Evolutionary conservation across 2,329 filamentous ascomycete genomes (phyloP).

Genomic region (Orbilia brochopaga): DNA sequence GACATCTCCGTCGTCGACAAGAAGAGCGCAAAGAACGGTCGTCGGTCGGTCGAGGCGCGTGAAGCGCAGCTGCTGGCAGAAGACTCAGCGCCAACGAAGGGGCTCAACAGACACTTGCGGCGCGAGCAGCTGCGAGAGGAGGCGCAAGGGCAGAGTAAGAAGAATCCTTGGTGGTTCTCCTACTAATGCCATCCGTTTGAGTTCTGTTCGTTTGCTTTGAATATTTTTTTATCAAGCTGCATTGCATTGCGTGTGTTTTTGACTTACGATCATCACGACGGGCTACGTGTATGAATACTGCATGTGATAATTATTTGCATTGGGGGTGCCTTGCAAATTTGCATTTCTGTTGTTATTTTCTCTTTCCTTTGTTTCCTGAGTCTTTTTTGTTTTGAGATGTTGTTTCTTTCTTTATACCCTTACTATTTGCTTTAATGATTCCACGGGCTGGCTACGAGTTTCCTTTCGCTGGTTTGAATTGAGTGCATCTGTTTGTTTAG

Average conservation of each 20-base stretch:
- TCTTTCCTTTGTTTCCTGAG: not conserved
- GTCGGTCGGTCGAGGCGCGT: conserved; percentile 5
- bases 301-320: not conserved
- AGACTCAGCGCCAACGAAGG: conserved; percentile 14
- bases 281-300: not conserved
- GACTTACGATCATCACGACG: not conserved
- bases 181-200: conserved; percentile 14
- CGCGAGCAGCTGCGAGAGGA: conserved; percentile 31
- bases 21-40: conserved; percentile 3
- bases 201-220: not conserved
- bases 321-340: not conserved
- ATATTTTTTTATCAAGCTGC: not conserved
- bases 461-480: too few species aligned
- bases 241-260: not conserved
- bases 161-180: conserved; percentile 32
- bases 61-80: conserved; percentile 3
- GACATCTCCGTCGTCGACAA: conserved; percentile 51
- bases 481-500: too few species aligned
- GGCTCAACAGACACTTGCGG: conserved; percentile 32
- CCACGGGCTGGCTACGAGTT: too few species aligned
- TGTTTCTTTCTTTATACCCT: too few species aligned
- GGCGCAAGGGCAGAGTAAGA: not conserved
- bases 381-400: too few species aligned
- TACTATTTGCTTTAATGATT: too few species aligned
- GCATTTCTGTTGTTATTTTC: not conserved